Base-by-base conservation (phyloP, 1,284 basidiomycete species). In the Mrakiaceae sp. region DNA sequence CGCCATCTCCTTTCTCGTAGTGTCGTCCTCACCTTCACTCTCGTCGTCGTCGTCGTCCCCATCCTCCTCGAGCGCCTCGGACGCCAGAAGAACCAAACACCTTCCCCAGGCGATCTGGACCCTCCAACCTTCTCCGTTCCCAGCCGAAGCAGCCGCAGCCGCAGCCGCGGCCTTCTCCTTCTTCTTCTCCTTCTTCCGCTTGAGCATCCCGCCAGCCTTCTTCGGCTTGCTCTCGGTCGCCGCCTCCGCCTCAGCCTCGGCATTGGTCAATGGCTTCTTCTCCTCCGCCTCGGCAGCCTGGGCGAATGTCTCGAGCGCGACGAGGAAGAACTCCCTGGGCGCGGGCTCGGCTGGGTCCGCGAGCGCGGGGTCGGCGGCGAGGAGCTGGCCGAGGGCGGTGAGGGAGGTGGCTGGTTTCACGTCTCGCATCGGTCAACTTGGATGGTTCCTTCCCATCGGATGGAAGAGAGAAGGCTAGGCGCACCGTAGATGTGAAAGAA, bases 401-500 rank as follows among this genome's bases (percentile, higher is more conserved):
- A 59, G 58, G n/a, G 58, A 48, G 27, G 58, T 59, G 14, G 44
- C 58, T 59, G 7, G 16, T 27, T 16, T 27, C 55, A 9, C 11
- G 8, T 44, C 9, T 10, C 11, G 12, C n/a, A 9, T 14, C 12
- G 56, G 43, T 42, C 27, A 5, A 12, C 55, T 14, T 27, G 6
- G 5, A 9, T 49, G n/a, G 10, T 49, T 49, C 48, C 48, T n/a
- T 10, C 40, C 16, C 6, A 57, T 58, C 43, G 27, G 27, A 39
- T 39, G 12, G 16, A 27, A 57, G 9, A 11, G 11, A 7, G 40
- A 58, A 8, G 40, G 3, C 7, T 3, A 58, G 39, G 39, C 61
- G 27, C 43, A 63, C 62, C 62, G 44, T 63, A 63, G 44, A 63
- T 57, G 14, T 55, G 62, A 48, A 55, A 63, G 62, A 63, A 63